Conservation (phyloP, 768 basidiomycete genomes). For the Boletus edulis region DNA sequence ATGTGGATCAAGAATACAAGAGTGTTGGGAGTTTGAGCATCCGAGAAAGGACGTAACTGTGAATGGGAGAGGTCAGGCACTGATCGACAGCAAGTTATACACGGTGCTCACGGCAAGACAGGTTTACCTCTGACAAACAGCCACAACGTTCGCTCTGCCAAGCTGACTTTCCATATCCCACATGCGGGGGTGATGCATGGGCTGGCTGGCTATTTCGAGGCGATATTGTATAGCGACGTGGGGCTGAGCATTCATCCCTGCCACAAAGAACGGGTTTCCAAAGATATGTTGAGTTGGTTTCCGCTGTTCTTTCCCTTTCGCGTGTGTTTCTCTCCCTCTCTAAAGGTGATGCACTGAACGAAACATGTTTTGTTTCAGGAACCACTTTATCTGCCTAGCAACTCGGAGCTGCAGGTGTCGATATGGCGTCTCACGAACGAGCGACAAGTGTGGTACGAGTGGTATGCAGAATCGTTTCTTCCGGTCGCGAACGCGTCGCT, state of each 20-base stretch:
- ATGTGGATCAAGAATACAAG: constrained; percentile 84
- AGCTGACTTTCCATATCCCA: constrained; percentile 87
- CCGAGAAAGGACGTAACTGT: constrained; percentile 78
- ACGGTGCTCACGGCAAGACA: constrained; percentile 30
- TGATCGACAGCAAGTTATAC: not conserved
- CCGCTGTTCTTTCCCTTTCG: constrained; percentile 95
- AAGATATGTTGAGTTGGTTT: constrained; percentile 99
- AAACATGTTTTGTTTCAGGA: constrained; percentile 49
- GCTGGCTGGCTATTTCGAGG: constrained; percentile 96
- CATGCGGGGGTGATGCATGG: constrained; percentile 94
- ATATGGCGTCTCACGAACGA: constrained; percentile 93
- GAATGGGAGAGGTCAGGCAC: constrained; percentile 59
- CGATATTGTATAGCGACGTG: constrained; percentile 84
- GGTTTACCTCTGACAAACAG: constrained; percentile 93
- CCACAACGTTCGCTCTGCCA: constrained; percentile 89
- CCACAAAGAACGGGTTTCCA: constrained; percentile 79
- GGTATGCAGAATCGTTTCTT: constrained; percentile 94
- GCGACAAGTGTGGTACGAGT: constrained; percentile 97
- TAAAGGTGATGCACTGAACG: not conserved
- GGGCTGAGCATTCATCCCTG: constrained; percentile 94
- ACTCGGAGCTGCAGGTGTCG: constrained; percentile 88
- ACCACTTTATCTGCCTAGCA: constrained; percentile 88
- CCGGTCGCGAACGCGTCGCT: constrained; percentile 46
- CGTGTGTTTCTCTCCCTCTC: constrained; percentile 41
- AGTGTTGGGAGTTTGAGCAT: constrained; percentile 98